phyloP scores from a whole-genome alignment of 1,284 basidiomycete species.

The Moesziomyces aphidis region DNA sequence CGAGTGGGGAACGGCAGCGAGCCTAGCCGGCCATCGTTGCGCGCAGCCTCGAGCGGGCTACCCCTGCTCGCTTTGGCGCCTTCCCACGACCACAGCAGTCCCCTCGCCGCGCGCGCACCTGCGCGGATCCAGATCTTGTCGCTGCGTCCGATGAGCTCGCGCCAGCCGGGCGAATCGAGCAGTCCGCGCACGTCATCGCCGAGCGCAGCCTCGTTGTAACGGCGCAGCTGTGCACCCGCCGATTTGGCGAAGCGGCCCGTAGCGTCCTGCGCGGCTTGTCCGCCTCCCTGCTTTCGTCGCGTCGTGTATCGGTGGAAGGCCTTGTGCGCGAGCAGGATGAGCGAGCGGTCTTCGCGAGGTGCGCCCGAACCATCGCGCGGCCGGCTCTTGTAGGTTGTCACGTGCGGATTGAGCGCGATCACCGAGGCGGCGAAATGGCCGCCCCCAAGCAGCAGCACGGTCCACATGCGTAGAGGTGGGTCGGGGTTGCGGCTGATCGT shows the following conservation, averaged over 20 bases:
- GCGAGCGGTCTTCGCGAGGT: constrained; percentile 45
- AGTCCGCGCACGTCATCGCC: constrained; percentile 76
- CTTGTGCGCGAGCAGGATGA: constrained; percentile 88
- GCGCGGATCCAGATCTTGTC: constrained; percentile 65
- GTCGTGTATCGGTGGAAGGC: constrained; percentile 99
- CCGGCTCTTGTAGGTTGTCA: constrained; percentile 35
- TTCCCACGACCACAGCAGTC: constrained; percentile 65
- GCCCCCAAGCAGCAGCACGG: constrained; percentile 94
- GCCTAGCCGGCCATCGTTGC: constrained; percentile 67
- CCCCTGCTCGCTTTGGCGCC: constrained; percentile 30
- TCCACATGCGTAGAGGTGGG: constrained; percentile 77
- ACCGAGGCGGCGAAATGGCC: constrained; percentile 97
- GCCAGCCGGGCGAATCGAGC: constrained; percentile 55
- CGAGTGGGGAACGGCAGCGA: constrained; percentile 60
- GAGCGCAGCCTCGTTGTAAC: constrained; percentile 93
- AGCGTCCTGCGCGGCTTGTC: constrained; percentile 91
- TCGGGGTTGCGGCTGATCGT: constrained; percentile 39
- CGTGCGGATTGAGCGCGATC: constrained; percentile 72
- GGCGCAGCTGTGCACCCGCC: constrained; percentile 91
- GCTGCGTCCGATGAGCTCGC: constrained; percentile 55
- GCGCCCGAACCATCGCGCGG: constrained; percentile 18
- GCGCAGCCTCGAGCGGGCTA: constrained; percentile 62
- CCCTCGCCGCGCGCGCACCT: constrained; percentile 57
- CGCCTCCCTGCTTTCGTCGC: constrained; percentile 95
- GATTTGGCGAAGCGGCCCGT: constrained; percentile 89